Conservation (phyloP, 139 green algal genomes). For the Chloropicon primus region DNA sequence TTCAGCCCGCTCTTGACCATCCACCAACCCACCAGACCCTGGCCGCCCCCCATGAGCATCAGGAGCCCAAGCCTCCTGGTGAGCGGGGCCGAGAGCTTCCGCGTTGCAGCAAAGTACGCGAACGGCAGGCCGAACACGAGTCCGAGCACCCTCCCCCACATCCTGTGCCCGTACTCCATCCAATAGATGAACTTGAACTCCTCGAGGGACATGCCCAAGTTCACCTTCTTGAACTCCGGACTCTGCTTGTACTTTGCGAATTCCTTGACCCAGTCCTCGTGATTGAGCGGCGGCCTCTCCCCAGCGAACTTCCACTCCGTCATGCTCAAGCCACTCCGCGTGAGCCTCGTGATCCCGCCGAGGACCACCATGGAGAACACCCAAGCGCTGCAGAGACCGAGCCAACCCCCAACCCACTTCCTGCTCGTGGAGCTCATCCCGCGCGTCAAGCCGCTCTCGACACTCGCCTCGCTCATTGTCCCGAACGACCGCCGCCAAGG, state of each 20-base stretch:
- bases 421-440: neutral
- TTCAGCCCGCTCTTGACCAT: constrained; percentile 84
- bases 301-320: constrained; percentile 98
- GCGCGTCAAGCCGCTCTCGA: neutral
- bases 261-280: constrained; percentile 46
- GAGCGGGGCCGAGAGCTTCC: neutral
- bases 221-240: constrained; percentile 78
- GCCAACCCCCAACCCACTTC: constrained; percentile 49
- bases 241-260: constrained; percentile 83
- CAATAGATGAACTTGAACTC: constrained; percentile 76
- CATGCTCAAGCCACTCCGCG: constrained; percentile 92
- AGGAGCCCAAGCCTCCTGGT: constrained; percentile 35
- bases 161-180: constrained; percentile 95
- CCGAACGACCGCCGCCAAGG: too few species aligned
- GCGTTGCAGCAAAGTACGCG: constrained; percentile 49
- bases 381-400: constrained; percentile 66
- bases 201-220: constrained; percentile 75
- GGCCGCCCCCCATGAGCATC: constrained; percentile 72
- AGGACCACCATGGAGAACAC: constrained; percentile 91
- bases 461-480: too few species aligned
- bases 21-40: constrained; percentile 98
- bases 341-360: constrained; percentile 90
- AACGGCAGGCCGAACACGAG: constrained; percentile 68
- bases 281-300: constrained; percentile 34
- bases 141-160: constrained; percentile 71